Conservation (phyloP, 2,329 filamentous ascomycete genomes). For the Claviceps sp. region DNA sequence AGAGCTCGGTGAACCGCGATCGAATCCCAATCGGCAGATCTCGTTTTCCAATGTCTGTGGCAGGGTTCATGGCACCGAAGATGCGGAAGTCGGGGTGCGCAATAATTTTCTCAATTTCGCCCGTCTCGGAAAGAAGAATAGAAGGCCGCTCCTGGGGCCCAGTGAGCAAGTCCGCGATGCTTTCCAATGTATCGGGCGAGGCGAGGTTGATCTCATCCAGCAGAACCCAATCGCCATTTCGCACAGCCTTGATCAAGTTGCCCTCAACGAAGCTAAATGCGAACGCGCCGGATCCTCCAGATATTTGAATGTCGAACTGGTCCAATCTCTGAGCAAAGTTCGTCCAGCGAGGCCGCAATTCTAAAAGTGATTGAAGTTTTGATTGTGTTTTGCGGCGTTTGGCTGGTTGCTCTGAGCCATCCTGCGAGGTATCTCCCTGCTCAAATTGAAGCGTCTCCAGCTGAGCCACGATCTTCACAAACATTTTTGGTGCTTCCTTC, state of each 20-base stretch:
- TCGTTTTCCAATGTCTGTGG: conserved; percentile 91
- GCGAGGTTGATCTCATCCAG: conserved; percentile 96
- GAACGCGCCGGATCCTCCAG: conserved; percentile 60
- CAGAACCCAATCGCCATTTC: conserved; percentile 93
- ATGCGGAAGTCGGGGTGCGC: conserved; percentile 90
- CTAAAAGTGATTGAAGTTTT: conserved; percentile 49
- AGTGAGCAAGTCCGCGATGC: conserved; percentile 76
- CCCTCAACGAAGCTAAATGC: conserved; percentile 95
- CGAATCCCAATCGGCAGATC: conserved; percentile 81
- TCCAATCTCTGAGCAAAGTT: conserved; percentile 60
- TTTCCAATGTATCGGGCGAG: conserved; percentile 86
- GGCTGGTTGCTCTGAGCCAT: conserved; percentile 39
- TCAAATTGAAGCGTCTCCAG: conserved; percentile 32
- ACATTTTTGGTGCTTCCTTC: conserved; percentile 81
- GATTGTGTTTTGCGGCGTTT: conserved; percentile 56
- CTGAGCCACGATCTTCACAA: conserved; percentile 52
- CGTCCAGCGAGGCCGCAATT: conserved; percentile 60
- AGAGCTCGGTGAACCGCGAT: conserved; percentile 90
- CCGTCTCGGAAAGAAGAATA: conserved; percentile 81
- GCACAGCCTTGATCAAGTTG: conserved; percentile 87
- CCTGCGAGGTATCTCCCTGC: conserved; percentile 19
- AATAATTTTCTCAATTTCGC: conserved; percentile 77
- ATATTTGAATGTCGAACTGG: conserved; percentile 68
- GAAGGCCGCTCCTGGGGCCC: conserved; percentile 62
- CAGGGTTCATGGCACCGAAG: conserved; percentile 98